Evolutionary conservation across 2,329 filamentous ascomycete genomes (phyloP).

Genomic region (Neonectria ditissima): DNA sequence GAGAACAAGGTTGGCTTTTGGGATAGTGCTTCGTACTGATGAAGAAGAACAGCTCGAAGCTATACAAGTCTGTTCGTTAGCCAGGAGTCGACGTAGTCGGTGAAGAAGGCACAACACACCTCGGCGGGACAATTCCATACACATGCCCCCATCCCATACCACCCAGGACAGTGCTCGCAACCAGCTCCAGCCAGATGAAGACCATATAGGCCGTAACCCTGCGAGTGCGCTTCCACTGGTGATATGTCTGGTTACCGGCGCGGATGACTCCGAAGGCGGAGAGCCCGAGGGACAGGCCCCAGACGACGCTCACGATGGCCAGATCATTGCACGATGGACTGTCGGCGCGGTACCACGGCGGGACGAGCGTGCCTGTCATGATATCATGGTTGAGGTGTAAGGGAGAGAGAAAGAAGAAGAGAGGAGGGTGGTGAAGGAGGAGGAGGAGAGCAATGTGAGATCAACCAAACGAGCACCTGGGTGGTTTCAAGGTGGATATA

Average conservation of each 20-base stretch:
- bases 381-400: constrained; percentile 32
- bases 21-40: constrained; percentile 30
- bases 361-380: constrained; percentile 41
- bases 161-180: constrained; percentile 50
- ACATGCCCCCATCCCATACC: constrained; percentile 53
- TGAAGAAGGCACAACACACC: constrained; percentile 24
- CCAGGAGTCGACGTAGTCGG: background rate
- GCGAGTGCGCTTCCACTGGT: constrained; percentile 47
- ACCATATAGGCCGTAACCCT: constrained; percentile 52
- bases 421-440: background rate
- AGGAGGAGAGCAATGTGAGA: background rate
- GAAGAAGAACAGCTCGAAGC: constrained; percentile 44
- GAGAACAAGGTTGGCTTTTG: constrained; percentile 36
- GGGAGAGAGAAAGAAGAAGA: background rate
- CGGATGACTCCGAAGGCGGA: constrained; percentile 50
- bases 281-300: constrained; percentile 53
- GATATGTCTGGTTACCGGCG: constrained; percentile 50
- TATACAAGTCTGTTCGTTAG: constrained; percentile 35
- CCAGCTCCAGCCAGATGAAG: constrained; percentile 56
- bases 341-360: constrained; percentile 40
- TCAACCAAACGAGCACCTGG: background rate
- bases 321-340: constrained; percentile 45
- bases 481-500: background rate
- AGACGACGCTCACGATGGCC: constrained; percentile 51
- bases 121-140: constrained; percentile 45